These are phyloP conservation scores for Clathrus columnatus DNA, from an alignment of 768 basidiomycete species.

Conservation along the genomic window DNA sequence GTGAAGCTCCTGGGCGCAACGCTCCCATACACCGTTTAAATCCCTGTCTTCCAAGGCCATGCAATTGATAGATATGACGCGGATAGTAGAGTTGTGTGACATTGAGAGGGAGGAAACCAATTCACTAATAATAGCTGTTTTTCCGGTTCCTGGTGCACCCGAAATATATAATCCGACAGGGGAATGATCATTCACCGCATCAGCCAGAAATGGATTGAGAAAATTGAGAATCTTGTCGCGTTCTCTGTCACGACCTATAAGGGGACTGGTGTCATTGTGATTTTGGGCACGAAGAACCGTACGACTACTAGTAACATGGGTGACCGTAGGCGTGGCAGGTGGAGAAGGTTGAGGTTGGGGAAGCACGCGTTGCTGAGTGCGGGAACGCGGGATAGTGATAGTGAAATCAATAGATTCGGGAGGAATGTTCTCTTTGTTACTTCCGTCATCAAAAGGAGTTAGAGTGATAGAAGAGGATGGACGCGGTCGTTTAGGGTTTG, in stretches of 20 bases:
- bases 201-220: slow-evolving; percentile 42
- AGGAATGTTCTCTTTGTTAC: slow-evolving; percentile 75
- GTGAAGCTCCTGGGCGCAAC: slow-evolving; percentile 49
- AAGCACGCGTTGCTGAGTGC: neutral
- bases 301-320: slow-evolving; percentile 46
- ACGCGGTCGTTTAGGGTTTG: slow-evolving; percentile 56
- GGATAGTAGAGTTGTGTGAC: slow-evolving; percentile 27
- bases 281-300: slow-evolving; percentile 66
- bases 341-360: slow-evolving; percentile 35
- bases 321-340: slow-evolving; percentile 46
- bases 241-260: slow-evolving; percentile 61
- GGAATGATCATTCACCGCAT: slow-evolving; percentile 20
- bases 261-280: slow-evolving; percentile 36
- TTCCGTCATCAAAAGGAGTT: slow-evolving; percentile 37
- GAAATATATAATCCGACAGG: slow-evolving; percentile 71
- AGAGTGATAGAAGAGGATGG: slow-evolving; percentile 30
- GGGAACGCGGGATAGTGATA: slow-evolving; percentile 21
- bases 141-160: slow-evolving; percentile 88
- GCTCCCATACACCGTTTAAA: slow-evolving; percentile 64
- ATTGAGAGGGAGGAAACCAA: slow-evolving; percentile 32
- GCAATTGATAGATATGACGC: slow-evolving; percentile 62
- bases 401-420: slow-evolving; percentile 36
- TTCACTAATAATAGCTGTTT: slow-evolving; percentile 75
- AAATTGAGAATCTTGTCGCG: slow-evolving; percentile 51
- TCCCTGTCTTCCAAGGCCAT: slow-evolving; percentile 53